phyloP scores from a whole-genome alignment of 2,329 filamentous ascomycete species.

The Dothideomycetidae sp. region DNA sequence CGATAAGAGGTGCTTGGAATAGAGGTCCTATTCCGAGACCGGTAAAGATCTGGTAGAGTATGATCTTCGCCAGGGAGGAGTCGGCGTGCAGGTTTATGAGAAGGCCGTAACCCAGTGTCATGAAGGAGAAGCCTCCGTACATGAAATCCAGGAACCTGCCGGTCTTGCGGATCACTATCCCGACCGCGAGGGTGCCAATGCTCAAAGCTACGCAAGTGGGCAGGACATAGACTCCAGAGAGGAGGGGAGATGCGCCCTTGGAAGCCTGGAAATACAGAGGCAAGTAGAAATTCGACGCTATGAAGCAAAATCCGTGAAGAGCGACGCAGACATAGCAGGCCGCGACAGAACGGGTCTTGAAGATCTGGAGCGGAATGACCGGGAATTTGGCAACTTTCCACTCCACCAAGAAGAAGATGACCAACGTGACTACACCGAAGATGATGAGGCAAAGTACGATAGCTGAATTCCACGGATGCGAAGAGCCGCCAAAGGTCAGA shows the following conservation, averaged over 20 bases:
- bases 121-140: slow-evolving; percentile 31
- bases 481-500: slow-evolving; percentile 68
- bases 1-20: slow-evolving; percentile 52
- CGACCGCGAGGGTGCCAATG: slow-evolving; percentile 21
- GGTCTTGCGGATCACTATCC: slow-evolving; percentile 31
- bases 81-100: slow-evolving; percentile 24
- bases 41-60: slow-evolving; percentile 45
- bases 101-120: slow-evolving; percentile 26
- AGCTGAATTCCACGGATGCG: slow-evolving; percentile 59
- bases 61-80: slow-evolving; percentile 25
- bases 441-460: slow-evolving; percentile 35
- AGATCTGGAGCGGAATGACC: slow-evolving; percentile 61
- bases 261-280: slow-evolving; percentile 76
- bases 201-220: slow-evolving; percentile 23
- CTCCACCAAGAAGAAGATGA: slow-evolving; percentile 58
- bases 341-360: slow-evolving; percentile 50
- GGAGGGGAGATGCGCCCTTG: slow-evolving; percentile 51
- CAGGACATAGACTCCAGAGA: slow-evolving; percentile 50
- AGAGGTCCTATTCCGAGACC: slow-evolving; percentile 52
- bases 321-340: slow-evolving; percentile 53
- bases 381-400: slow-evolving; percentile 61
- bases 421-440: slow-evolving; percentile 16
- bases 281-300: slow-evolving; percentile 64
- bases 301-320: slow-evolving; percentile 63
- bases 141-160: slow-evolving; percentile 38